These are phyloP conservation scores for Limnanthes douglasii DNA, from an alignment of 345 rosid genomes.

Conservation along the genomic window DNA sequence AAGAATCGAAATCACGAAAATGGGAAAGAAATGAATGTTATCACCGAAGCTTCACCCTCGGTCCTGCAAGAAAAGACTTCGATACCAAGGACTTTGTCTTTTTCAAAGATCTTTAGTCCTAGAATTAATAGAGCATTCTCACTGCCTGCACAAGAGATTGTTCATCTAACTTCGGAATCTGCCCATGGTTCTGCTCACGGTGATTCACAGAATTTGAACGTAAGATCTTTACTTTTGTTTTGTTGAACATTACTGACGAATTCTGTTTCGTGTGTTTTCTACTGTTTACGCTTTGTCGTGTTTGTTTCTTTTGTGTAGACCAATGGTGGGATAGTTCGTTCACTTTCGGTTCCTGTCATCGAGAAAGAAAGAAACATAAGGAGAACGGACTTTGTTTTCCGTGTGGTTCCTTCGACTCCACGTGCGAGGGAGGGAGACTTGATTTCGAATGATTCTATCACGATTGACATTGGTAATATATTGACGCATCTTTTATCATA, in stretches of 20 bases:
- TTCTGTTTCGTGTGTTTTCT: neutral
- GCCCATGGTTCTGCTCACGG: slow-evolving; percentile 21
- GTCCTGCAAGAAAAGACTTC: slow-evolving; percentile 41
- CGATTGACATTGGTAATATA: slow-evolving; percentile 28
- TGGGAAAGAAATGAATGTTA: slow-evolving; percentile 16
- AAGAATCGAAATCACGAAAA: slow-evolving; percentile 52
- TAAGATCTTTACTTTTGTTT: slow-evolving; percentile 21
- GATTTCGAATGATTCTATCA: slow-evolving; percentile 19
- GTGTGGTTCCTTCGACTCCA: slow-evolving; percentile 76
- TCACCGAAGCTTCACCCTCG: slow-evolving; percentile 20
- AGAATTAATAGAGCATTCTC: slow-evolving; percentile 73
- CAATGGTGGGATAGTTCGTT: slow-evolving; percentile 52
- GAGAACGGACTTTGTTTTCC: slow-evolving; percentile 85
- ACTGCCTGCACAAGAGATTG: slow-evolving; percentile 44
- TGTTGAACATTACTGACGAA: slow-evolving; percentile 1
- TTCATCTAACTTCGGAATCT: slow-evolving; percentile 29
- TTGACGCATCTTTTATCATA: too few relatives aligned
- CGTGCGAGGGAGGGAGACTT: slow-evolving; percentile 50
- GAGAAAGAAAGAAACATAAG: slow-evolving; percentile 45
- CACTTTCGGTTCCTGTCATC: slow-evolving; percentile 72
- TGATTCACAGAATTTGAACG: slow-evolving; percentile 31
- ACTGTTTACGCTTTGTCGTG: slow-evolving; percentile 7
- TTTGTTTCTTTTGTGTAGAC: slow-evolving; percentile 28
- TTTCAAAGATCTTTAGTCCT: slow-evolving; percentile 74
- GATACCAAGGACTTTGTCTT: slow-evolving; percentile 63